Conservation (phyloP, 2,329 filamentous ascomycete genomes). For the Venturia aucupariae region DNA sequence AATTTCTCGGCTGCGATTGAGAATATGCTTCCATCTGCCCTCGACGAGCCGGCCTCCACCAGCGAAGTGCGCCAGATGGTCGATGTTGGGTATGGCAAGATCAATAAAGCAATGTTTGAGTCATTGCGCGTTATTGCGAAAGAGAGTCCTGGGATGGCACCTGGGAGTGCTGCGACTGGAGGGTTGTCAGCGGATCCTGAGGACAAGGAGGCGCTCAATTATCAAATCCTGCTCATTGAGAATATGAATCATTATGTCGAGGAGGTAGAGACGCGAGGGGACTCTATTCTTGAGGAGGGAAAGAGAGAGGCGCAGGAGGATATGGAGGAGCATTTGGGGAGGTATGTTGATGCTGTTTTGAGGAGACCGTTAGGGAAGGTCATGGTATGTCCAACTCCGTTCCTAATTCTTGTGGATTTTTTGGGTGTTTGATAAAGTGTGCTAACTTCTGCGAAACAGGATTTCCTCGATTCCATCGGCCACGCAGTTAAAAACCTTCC, state of each 20-base stretch:
- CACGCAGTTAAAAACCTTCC: conserved; percentile 56
- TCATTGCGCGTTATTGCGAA: conserved; percentile 90
- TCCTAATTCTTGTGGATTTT: too few species aligned
- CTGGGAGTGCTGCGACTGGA: conserved; percentile 41
- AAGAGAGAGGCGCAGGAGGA: conserved; percentile 67
- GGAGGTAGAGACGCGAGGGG: conserved; percentile 67
- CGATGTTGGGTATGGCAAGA: conserved; percentile 77
- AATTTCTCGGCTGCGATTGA: conserved; percentile 75
- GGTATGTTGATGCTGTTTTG: conserved; percentile 84
- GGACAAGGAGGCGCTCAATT: conserved; percentile 94
- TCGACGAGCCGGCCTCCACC: conserved; percentile 44
- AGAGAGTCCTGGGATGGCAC: conserved; percentile 46
- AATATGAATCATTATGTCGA: conserved; percentile 98
- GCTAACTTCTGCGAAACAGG: conserved; percentile 34
- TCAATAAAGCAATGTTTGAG: conserved; percentile 95
- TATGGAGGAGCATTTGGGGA: conserved; percentile 74
- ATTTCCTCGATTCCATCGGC: conserved; percentile 74
- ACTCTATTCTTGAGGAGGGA: conserved; percentile 76
- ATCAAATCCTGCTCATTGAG: conserved; percentile 93
- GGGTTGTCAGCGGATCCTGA: conserved; percentile 51
- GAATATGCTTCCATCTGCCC: conserved; percentile 57
- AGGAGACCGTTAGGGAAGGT: conserved; percentile 81
- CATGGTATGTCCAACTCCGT: conserved; percentile 38
- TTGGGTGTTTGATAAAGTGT: background rate
- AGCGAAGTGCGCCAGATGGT: conserved; percentile 65